Percentiles rank a stretch among this genome's conserved stretches.
Conservation (phyloP, 2,329 filamentous ascomycete species). For the Venturia carpophila region DNA sequence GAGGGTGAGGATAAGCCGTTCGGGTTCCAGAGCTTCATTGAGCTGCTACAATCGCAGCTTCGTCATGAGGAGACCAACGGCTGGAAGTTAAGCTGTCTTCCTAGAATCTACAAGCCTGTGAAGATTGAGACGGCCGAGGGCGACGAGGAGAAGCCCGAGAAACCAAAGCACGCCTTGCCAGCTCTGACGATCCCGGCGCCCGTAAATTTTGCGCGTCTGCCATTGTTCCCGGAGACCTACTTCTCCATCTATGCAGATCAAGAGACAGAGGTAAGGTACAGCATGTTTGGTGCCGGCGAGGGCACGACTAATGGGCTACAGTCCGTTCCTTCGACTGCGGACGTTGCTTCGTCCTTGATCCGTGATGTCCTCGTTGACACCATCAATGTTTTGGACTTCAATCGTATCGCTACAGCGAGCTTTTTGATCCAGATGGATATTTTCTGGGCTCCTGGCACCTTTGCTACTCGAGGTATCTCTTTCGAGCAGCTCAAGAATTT, state of each 20-base stretch:
- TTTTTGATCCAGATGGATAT: constrained; percentile 91
- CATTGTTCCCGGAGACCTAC: constrained; percentile 86
- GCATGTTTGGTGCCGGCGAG: constrained; percentile 18
- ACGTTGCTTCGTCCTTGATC: constrained; percentile 73
- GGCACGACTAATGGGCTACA: constrained; percentile 16
- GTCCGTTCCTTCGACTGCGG: constrained; percentile 71
- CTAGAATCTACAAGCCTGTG: constrained; percentile 50
- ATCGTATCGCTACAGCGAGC: constrained; percentile 76
- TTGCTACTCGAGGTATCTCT: constrained; percentile 85
- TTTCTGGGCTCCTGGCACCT: constrained; percentile 83
- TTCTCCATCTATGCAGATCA: constrained; percentile 87
- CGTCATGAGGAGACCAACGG: constrained; percentile 64
- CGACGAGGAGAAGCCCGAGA: constrained; percentile 36
- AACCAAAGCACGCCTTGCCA: constrained; percentile 69
- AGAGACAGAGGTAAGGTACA: constrained; percentile 53
- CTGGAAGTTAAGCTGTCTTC: constrained; percentile 65
- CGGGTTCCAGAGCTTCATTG: constrained; percentile 63
- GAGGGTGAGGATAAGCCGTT: constrained; percentile 51
- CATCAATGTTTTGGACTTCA: constrained; percentile 89
- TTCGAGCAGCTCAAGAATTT: constrained; percentile 76
- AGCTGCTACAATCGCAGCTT: constrained; percentile 77
- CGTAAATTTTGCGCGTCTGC: constrained; percentile 63
- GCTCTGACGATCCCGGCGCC: constrained; percentile 65
- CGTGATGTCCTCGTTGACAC: constrained; percentile 84
- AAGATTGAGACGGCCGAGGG: constrained; percentile 56